Conservation (phyloP, 108 stramenopile genomes). For the Skeletonema tropicum region DNA sequence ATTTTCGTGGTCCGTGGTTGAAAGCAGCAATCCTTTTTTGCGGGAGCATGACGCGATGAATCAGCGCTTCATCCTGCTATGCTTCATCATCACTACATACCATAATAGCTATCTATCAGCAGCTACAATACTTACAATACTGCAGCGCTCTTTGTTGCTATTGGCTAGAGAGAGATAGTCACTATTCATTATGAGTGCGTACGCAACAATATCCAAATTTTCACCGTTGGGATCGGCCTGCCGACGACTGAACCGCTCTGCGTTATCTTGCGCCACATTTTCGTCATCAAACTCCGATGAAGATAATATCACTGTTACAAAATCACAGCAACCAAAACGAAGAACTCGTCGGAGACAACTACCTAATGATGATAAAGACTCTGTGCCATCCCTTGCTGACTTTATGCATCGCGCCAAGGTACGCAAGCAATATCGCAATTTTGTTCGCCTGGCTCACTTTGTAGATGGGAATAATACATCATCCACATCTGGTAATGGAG, state of each 20-base stretch:
- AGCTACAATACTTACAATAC: too few relatives aligned
- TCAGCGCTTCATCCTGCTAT: too few relatives aligned
- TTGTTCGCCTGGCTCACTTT: constrained; percentile 53
- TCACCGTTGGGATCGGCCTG: not conserved
- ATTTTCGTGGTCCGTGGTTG: too few relatives aligned
- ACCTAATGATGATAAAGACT: not conserved
- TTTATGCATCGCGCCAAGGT: constrained; percentile 75
- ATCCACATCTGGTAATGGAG: not conserved
- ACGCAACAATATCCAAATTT: not conserved
- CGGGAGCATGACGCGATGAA: too few relatives aligned
- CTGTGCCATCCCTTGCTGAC: constrained; percentile 70
- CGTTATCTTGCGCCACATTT: not conserved
- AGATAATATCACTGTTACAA: not conserved
- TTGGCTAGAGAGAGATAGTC: too few relatives aligned
- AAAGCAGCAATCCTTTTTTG: too few relatives aligned
- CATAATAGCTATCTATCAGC: too few relatives aligned
- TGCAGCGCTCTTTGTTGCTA: too few relatives aligned
- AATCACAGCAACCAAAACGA: constrained; percentile 9
- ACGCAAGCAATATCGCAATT: constrained; percentile 66
- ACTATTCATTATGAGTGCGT: too few relatives aligned
- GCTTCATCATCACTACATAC: too few relatives aligned
- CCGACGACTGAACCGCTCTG: not conserved
- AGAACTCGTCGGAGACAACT: constrained; percentile 18
- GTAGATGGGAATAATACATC: constrained; percentile 29
- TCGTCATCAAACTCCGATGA: not conserved